These are phyloP conservation scores for Lyophyllum decastes DNA, from an alignment of 768 basidiomycete genomes.

Conservation along the genomic window DNA sequence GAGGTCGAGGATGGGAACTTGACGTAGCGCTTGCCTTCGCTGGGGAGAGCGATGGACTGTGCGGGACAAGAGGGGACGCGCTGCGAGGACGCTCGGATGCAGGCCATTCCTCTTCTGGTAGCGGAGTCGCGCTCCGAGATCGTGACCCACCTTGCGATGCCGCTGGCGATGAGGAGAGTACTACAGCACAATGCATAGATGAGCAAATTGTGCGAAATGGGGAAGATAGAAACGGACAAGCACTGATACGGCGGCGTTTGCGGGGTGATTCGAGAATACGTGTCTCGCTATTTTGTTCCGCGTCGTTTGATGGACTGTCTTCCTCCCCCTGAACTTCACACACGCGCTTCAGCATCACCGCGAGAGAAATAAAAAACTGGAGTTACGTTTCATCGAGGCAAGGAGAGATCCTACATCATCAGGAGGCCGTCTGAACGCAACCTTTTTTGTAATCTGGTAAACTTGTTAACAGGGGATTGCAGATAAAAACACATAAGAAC, in stretches of 20 bases:
- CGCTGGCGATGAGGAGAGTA: slow-evolving; percentile 5
- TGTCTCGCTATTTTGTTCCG: neutral
- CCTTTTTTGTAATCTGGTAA: slow-evolving; percentile 10
- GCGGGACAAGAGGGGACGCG: neutral
- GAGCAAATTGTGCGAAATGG: no score
- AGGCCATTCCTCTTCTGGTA: slow-evolving; percentile 17
- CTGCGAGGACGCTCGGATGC: slow-evolving; percentile 2
- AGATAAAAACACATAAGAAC: neutral
- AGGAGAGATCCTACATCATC: slow-evolving; percentile 11
- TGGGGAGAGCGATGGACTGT: neutral
- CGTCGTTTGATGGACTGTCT: neutral
- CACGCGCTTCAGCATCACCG: neutral
- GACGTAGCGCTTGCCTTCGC: neutral
- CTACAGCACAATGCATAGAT: neutral
- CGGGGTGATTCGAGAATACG: slow-evolving; percentile 1
- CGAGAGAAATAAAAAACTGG: neutral
- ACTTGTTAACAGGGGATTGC: neutral
- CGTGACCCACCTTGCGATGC: neutral
- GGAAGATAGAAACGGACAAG: slow-evolving; percentile 3
- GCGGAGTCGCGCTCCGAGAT: slow-evolving; percentile 18
- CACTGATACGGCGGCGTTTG: slow-evolving; percentile 13
- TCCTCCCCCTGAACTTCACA: slow-evolving; percentile 5
- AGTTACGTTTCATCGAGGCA: slow-evolving; percentile 17
- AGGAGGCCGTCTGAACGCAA: slow-evolving; percentile 5
- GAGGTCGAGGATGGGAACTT: slow-evolving; percentile 25